Conservation (phyloP, 805 yeast species). For the Hanseniaspora taiwanica region DNA sequence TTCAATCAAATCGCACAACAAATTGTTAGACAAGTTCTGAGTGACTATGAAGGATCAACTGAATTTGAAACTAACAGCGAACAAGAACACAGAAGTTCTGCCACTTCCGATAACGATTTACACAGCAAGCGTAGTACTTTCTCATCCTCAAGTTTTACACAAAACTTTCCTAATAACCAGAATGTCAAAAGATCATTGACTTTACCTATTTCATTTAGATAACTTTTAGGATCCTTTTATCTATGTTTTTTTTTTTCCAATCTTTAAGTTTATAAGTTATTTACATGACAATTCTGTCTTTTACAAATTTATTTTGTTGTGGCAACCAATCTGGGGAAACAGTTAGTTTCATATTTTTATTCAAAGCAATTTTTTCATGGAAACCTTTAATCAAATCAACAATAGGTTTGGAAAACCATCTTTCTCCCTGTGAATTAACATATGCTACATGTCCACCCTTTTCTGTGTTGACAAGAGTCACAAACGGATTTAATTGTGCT, state of each 20-base stretch:
- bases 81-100: background rate
- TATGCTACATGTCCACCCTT: constrained; percentile 81
- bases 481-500: constrained; percentile 43
- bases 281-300: background rate
- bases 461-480: constrained; percentile 42
- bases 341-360: constrained; percentile 7
- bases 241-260: no score
- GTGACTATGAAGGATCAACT: constrained; percentile 1
- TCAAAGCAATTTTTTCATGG: constrained; percentile 19
- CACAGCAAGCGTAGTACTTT: background rate
- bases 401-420: constrained; percentile 54
- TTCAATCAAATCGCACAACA: background rate
- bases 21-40: background rate
- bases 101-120: background rate
- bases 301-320: background rate
- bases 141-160: background rate
- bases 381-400: constrained; percentile 29
- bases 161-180: background rate
- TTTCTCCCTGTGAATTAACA: constrained; percentile 43
- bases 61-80: background rate
- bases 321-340: background rate
- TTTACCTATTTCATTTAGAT: background rate
- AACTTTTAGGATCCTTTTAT: background rate
- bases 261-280: background rate
- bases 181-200: background rate